A percentile compares a stretch with the other conserved stretches of the same genome.
Conservation (phyloP, 2,329 filamentous ascomycete genomes). For the Monascus ruber region DNA sequence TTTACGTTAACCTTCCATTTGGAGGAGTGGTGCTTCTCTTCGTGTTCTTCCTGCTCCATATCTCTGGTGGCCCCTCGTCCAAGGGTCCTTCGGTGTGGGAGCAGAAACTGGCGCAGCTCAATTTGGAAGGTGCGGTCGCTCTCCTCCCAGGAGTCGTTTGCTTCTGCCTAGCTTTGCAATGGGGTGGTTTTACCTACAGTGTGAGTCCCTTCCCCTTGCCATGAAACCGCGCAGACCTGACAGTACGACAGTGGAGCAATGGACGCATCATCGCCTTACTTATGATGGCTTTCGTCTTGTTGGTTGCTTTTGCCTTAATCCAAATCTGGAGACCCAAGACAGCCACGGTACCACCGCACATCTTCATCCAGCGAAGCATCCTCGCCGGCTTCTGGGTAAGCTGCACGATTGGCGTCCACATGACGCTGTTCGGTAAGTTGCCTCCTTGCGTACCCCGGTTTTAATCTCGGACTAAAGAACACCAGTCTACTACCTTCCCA, state of each 20-base stretch:
- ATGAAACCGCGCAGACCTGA: slow-evolving; percentile 9
- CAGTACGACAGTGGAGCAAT: slow-evolving; percentile 14
- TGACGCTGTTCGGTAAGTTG: not conserved
- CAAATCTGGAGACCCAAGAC: slow-evolving; percentile 14
- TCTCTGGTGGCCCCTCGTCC: not conserved
- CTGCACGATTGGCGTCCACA: slow-evolving; percentile 5
- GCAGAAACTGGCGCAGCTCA: not conserved
- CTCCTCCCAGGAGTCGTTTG: not conserved
- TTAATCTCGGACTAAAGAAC: not conserved
- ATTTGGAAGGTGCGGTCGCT: not conserved
- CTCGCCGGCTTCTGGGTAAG: not conserved
- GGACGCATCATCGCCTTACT: slow-evolving; percentile 19
- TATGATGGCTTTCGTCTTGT: slow-evolving; percentile 12
- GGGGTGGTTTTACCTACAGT: slow-evolving; percentile 5
- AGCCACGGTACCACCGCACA: slow-evolving; percentile 18
- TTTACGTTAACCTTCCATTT: slow-evolving; percentile 28
- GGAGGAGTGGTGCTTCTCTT: not conserved
- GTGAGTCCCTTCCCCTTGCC: not conserved
- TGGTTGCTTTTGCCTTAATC: slow-evolving; percentile 12
- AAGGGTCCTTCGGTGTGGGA: not conserved
- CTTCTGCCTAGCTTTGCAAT: not conserved
- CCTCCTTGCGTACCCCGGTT: not conserved
- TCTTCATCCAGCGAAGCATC: slow-evolving; percentile 10
- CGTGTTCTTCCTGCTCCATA: not conserved
- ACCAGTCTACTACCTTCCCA: slow-evolving; percentile 16